Percentiles rank a stretch among this genome's conserved stretches.
These are phyloP conservation scores for Crithidia bombi DNA, from an alignment of 208 protist species.

Conservation along the genomic window DNA sequence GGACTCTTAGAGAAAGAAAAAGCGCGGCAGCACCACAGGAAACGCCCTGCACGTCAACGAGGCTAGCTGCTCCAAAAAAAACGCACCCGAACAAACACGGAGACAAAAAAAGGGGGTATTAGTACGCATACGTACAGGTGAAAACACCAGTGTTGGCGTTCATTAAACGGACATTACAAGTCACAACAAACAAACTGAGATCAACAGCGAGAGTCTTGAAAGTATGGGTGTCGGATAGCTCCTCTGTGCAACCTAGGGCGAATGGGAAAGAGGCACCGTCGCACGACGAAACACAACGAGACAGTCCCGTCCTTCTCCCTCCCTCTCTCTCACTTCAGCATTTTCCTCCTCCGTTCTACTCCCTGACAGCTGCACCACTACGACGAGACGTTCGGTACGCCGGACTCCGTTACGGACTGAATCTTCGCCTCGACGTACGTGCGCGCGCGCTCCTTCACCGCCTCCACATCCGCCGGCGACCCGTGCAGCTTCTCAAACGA, in stretches of 20 bases:
- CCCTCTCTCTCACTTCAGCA: too few species aligned
- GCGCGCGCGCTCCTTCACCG: slow-evolving; percentile 93
- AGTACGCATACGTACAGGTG: neutral
- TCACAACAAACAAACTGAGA: too few species aligned
- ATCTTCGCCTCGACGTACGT: slow-evolving; percentile 94
- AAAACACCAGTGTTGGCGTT: neutral
- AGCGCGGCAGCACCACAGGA: neutral
- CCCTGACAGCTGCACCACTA: too few species aligned
- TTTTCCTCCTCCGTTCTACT: too few species aligned
- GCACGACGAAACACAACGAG: too few species aligned
- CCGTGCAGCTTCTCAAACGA: slow-evolving; percentile 96
- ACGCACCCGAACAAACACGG: neutral
- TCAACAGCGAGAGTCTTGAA: too few species aligned
- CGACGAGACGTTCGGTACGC: slow-evolving; percentile 13
- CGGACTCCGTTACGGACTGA: slow-evolving; percentile 48
- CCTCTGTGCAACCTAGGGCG: too few species aligned
- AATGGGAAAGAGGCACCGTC: too few species aligned
- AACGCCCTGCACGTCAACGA: neutral
- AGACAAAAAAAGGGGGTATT: neutral
- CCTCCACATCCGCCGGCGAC: slow-evolving; percentile 72
- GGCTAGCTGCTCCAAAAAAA: neutral
- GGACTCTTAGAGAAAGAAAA: too few species aligned
- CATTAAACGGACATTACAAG: too few species aligned
- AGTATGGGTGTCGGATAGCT: too few species aligned
- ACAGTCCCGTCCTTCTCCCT: too few species aligned